Evolutionary conservation across 2,329 filamentous ascomycete species (phyloP), one percentile per base, ranked within the genome.

Genomic region (Colletotrichum graminicola): DNA sequence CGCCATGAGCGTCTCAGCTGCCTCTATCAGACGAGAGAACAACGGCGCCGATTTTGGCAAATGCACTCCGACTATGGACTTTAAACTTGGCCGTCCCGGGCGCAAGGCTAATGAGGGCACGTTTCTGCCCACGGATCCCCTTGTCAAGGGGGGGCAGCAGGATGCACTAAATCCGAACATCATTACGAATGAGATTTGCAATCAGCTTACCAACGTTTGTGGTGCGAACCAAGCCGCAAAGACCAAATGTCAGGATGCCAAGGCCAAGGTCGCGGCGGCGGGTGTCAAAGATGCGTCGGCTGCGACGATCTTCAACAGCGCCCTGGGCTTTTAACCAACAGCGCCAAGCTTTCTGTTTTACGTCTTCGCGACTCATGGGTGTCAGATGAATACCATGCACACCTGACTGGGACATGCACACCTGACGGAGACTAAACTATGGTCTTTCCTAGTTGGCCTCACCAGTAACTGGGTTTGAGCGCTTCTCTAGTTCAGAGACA

Each of bases 121-220:
- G 39, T 91, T 91, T 84, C 83, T 89, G 74, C 86, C 89, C 51
- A 84, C 82, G 16, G 89, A 91, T 76, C 79, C 85, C 11, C 76
- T 87, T 8, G 85, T 89, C 36, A 85, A 85, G 73, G 78, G 87
- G 76, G 88, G 87, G 39, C 87, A 90, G 78, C 79, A 85, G 71
- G 88, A 90, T 72, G 87, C 88, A 34, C 80, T 90, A 16, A 90
- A 90, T 84, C 88, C 88, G 34, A 88, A 86, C 80, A 90, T 90
- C 81, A 90, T 90, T 81, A 89, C 87, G 75, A 90, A 89, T 80
- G 83, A 86, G 26, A 86, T 90, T 74, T 89, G 87, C 80, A 86
- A 90, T 79, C 87, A 89, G 77, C 82, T 90, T 67, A 86, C 82
- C 72, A 90, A 90, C 77, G 86, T 88, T 18, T 90, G 88, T 78